phyloP scores from a whole-genome alignment of 768 basidiomycete genomes.

The Chalciporus piperatus region DNA sequence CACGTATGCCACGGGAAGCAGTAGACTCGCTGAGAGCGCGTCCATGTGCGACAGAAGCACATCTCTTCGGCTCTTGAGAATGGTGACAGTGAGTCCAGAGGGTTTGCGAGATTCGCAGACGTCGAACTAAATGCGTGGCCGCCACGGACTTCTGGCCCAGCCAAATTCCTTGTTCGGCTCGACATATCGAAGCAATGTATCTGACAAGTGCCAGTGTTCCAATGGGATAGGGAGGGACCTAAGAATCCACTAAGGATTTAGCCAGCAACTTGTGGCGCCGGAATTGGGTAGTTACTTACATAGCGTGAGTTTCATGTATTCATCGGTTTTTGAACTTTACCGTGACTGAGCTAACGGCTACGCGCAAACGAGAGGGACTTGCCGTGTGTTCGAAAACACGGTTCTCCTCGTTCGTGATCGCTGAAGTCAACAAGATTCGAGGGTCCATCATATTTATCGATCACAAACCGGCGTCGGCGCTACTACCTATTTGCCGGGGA shows the following conservation, averaged over 20 bases:
- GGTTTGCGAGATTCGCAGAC: no score
- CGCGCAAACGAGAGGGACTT: background rate
- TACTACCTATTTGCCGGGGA: background rate
- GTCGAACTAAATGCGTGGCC: no score
- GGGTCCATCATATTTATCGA: conserved; percentile 1
- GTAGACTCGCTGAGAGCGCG: no score
- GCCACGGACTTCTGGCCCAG: background rate
- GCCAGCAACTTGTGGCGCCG: background rate
- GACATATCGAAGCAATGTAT: no score
- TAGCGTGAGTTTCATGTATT: background rate
- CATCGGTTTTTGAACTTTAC: background rate
- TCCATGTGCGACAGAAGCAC: no score
- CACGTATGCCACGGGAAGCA: background rate
- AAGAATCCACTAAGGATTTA: background rate
- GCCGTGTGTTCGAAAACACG: background rate
- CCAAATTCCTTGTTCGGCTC: no score
- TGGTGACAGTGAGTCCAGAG: no score
- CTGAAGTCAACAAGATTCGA: background rate
- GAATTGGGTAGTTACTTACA: background rate
- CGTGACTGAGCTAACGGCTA: background rate
- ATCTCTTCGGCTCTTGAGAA: no score
- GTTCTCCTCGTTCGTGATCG: background rate
- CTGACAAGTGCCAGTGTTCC: no score
- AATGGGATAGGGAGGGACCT: no score
- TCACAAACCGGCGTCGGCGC: conserved; percentile 2